Evolutionary conservation across 2,329 filamentous ascomycete species (phyloP).

Genomic region (Colletotrichum australisinense): DNA sequence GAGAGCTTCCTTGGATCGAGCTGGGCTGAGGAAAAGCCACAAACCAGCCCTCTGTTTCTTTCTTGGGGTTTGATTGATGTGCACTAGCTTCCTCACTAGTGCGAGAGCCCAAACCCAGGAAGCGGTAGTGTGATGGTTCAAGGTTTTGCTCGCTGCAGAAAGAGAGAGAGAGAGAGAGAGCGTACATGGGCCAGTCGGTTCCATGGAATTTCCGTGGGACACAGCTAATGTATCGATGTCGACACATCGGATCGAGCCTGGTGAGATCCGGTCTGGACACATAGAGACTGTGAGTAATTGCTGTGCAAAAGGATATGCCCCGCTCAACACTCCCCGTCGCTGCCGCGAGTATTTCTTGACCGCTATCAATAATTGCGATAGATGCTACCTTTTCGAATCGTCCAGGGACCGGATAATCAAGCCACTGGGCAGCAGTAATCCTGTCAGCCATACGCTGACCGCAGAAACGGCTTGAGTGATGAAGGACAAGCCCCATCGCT

Average conservation of each 20-base stretch:
- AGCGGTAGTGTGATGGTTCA: not conserved
- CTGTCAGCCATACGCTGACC: not conserved
- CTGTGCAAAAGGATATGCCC: not conserved
- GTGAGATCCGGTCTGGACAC: not conserved
- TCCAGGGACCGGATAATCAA: not conserved
- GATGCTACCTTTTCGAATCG: not conserved
- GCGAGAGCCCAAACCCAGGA: not conserved
- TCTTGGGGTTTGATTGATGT: slow-evolving; percentile 23
- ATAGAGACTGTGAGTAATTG: not conserved
- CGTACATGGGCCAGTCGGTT: slow-evolving; percentile 10
- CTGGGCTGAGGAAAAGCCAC: slow-evolving; percentile 19
- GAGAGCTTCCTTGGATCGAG: not conserved
- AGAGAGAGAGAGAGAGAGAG: not conserved
- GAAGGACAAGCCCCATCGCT: not conserved
- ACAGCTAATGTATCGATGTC: not conserved
- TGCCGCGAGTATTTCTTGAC: not conserved
- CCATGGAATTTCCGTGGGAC: not conserved
- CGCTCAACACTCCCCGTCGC: not conserved
- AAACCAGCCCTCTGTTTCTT: slow-evolving; percentile 19
- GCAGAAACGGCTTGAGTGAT: not conserved
- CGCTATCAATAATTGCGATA: not conserved
- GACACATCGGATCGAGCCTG: not conserved
- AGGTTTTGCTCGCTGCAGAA: not conserved
- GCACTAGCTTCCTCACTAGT: slow-evolving; percentile 31
- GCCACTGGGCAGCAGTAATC: not conserved